Evolutionary conservation across 169 alveolate species (phyloP).

Genomic region (Plasmodium vivax): DNA sequence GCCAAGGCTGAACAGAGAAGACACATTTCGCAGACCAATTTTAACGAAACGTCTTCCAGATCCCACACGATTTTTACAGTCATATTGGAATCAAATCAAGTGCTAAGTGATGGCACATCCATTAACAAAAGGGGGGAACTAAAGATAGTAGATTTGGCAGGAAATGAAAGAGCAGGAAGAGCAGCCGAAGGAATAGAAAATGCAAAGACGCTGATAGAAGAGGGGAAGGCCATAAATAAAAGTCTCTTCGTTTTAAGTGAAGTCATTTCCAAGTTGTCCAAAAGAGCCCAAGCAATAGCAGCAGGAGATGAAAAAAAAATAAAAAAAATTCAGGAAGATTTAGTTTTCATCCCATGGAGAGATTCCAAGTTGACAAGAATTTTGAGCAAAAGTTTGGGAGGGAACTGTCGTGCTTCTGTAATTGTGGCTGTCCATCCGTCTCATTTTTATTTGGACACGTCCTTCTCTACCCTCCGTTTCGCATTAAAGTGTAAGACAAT

Average conservation of each 20-base stretch:
- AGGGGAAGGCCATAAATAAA: slow-evolving; percentile 84
- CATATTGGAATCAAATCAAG: slow-evolving; percentile 81
- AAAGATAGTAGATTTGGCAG: slow-evolving; percentile 85
- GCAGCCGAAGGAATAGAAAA: slow-evolving; percentile 85
- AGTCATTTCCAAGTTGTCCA: slow-evolving; percentile 82
- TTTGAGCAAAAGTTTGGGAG: slow-evolving; percentile 82
- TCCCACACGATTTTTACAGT: slow-evolving; percentile 88
- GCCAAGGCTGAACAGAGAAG: slow-evolving; percentile 87
- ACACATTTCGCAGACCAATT: slow-evolving; percentile 86
- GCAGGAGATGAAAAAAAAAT: slow-evolving; percentile 76
- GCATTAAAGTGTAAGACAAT: slow-evolving; percentile 82
- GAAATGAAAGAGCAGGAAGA: slow-evolving; percentile 84
- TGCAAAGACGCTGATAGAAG: slow-evolving; percentile 81
- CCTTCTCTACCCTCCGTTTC: slow-evolving; percentile 83
- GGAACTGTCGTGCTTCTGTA: slow-evolving; percentile 85
- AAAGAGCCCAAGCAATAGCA: slow-evolving; percentile 82
- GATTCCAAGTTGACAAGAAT: slow-evolving; percentile 86
- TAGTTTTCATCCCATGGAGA: slow-evolving; percentile 83
- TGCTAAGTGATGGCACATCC: slow-evolving; percentile 78
- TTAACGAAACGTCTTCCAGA: slow-evolving; percentile 88
- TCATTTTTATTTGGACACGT: slow-evolving; percentile 81
- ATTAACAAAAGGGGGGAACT: slow-evolving; percentile 82
- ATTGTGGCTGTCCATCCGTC: slow-evolving; percentile 85
- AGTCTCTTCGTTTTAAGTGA: slow-evolving; percentile 81
- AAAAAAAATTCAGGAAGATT: slow-evolving; percentile 78